Evolutionary conservation across 2,329 filamentous ascomycete genomes (phyloP).

Genomic region (Phyllosticta capitalensis): DNA sequence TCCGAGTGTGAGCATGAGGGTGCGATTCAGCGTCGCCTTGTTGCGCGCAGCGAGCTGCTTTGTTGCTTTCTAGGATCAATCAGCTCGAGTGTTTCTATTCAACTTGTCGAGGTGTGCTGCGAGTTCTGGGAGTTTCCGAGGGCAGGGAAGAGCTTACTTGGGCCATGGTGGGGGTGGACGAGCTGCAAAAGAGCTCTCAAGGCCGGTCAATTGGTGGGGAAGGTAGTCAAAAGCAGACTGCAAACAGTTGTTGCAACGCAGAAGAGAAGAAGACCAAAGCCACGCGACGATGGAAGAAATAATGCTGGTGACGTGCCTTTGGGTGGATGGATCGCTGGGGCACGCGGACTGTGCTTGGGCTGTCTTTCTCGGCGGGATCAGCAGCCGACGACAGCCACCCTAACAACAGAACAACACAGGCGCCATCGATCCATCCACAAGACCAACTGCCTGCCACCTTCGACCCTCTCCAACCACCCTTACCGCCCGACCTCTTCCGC

Average conservation of each 20-base stretch:
- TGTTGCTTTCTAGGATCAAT: conserved; percentile 37
- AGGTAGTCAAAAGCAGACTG: not conserved
- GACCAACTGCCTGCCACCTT: not conserved
- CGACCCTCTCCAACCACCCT: not conserved
- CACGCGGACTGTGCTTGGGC: not conserved
- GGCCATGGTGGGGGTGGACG: not conserved
- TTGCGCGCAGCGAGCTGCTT: conserved; percentile 69
- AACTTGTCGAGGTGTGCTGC: not conserved
- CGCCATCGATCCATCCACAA: not conserved
- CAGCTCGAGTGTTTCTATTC: not conserved
- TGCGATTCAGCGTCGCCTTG: conserved; percentile 63
- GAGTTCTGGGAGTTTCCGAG: not conserved
- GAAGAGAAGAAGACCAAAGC: not conserved
- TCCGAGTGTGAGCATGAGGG: conserved; percentile 64
- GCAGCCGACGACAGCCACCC: not conserved
- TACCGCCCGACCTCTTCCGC: not conserved
- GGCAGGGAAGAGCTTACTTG: not conserved
- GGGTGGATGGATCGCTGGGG: not conserved
- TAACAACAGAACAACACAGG: not conserved
- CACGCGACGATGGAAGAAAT: not conserved
- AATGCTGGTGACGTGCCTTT: not conserved
- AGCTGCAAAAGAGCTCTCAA: not conserved
- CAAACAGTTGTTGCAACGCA: too few relatives aligned
- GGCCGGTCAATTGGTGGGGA: not conserved
- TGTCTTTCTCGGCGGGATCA: not conserved